Evolutionary conservation across 345 rosid species (phyloP).

Genomic region (Lepidium aucheri): DNA sequence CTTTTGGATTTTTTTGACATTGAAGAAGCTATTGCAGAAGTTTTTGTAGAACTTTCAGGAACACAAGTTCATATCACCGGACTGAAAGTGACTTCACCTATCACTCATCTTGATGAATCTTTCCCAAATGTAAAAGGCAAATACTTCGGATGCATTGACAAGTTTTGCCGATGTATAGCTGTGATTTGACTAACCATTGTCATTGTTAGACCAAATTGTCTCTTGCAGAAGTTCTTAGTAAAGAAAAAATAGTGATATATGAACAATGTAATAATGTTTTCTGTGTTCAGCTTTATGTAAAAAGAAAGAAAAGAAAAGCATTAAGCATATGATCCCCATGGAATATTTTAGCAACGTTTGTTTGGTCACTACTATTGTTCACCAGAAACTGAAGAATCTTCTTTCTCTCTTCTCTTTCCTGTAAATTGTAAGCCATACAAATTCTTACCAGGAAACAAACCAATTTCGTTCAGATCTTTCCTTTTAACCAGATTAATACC

Average conservation of each 20-base stretch:
- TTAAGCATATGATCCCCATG: slow-evolving; percentile 17
- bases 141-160: background rate
- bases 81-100: no score
- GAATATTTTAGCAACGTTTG: slow-evolving; percentile 10
- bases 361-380: background rate
- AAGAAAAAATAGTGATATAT: background rate
- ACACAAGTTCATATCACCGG: no score
- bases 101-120: no score
- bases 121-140: no score
- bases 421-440: background rate
- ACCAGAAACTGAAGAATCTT: slow-evolving; percentile 14
- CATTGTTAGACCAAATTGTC: background rate
- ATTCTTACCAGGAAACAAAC: slow-evolving; percentile 3
- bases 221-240: background rate
- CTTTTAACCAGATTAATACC: background rate
- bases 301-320: background rate
- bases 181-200: background rate
- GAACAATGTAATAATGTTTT: background rate
- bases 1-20: no score
- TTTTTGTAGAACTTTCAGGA: no score
- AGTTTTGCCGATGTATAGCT: background rate
- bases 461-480: background rate
- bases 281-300: background rate
- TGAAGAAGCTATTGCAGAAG: no score
- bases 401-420: slow-evolving; percentile 3